Evolutionary conservation across 129 eudicot species (phyloP).

Genomic region (Flaveria ramosissima): DNA sequence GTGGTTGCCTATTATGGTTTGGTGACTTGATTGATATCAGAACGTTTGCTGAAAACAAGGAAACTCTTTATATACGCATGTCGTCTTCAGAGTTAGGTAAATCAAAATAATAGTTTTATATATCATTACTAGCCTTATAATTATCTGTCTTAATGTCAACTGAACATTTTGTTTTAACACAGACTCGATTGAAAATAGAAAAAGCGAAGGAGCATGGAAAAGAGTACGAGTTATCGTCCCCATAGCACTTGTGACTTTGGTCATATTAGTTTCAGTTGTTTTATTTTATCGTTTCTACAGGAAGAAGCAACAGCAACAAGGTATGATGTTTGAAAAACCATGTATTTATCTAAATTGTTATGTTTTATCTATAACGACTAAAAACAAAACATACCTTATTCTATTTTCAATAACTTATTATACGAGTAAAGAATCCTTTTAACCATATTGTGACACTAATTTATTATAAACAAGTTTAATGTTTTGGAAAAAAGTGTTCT

Average conservation of each 20-base stretch:
- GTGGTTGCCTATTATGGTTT: constrained; percentile 61
- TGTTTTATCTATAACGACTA: no score
- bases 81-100: constrained; percentile 11
- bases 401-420: no score
- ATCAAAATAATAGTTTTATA: neutral
- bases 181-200: neutral
- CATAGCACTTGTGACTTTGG: neutral
- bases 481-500: no score
- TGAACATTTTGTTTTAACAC: neutral
- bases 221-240: constrained; percentile 16
- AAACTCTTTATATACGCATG: constrained; percentile 28
- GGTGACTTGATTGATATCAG: constrained; percentile 44
- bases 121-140: neutral
- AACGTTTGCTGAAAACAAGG: constrained; percentile 14
- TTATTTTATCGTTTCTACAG: neutral
- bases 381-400: no score
- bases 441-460: no score
- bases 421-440: no score
- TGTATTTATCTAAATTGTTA: no score
- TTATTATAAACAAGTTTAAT: no score
- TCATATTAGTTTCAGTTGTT: constrained; percentile 11
- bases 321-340: neutral
- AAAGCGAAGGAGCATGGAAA: constrained; percentile 7
- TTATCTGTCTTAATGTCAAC: neutral
- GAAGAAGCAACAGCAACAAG: constrained; percentile 15